Evolutionary conservation across 352 stramenopile genomes (phyloP), one percentile per base, ranked within the genome.

Genomic region (Globisporangium cylindrosporum): DNA sequence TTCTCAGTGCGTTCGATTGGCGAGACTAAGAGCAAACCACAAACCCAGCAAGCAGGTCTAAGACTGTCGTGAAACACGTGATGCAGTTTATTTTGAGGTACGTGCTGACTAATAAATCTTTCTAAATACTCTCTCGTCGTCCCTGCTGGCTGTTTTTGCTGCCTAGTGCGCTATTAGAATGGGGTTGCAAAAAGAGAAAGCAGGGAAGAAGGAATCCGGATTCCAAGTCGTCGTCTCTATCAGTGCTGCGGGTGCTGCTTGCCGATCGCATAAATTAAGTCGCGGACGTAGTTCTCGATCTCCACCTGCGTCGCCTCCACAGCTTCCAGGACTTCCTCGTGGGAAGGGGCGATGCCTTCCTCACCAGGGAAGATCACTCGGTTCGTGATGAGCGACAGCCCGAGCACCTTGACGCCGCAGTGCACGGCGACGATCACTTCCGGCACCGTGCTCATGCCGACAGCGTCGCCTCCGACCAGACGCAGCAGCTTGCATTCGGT

Each of bases 371-470:
- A 94, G 41, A 96, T 86, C 36, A 86, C 84, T 69, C 90, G 92
- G 80, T 99, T 99, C 24, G 97, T 99, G 73, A 99, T 98, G 27
- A 99, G 75, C 57, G 90, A 98, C 34, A 99, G 71, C n/a, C 92
- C 97, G 48, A 99, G 79, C 14, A 99, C 94, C 72, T 96, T 89
- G 65, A 99, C 88, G 8, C 94, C 95, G 60, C 92, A 97, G 77
- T 99, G 97, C 60, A 90, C 84, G 2, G 96, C 96, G 22, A 98
- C 95, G n/a, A 99, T 92, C 53, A 99, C 92, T 73, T 99, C 97
- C 0, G 97, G 97, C 20, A 98, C 91, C 0, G 97, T 99, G 66
- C 82, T 97, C 97, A 99, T 99, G 18, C 97, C 97, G 2, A 99
- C 97, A 22, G 91, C 86, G 74, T 98, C 94, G 24, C 88, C 92